Evolutionary conservation across 2,329 filamentous ascomycete genomes (phyloP).

Genomic region (Didymella arachidicola): DNA sequence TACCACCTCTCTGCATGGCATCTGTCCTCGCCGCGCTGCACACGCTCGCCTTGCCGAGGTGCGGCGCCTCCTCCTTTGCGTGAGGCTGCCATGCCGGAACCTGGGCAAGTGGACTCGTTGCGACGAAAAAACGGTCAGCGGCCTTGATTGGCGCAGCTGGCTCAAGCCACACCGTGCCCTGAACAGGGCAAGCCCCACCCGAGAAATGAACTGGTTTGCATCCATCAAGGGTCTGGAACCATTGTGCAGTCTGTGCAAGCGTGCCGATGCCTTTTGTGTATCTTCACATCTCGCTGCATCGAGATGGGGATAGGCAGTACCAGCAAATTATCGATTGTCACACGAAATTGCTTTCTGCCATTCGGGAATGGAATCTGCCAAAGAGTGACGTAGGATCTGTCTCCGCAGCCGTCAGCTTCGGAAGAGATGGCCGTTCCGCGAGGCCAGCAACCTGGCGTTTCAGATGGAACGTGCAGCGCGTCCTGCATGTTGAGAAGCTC

Average conservation of each 20-base stretch:
- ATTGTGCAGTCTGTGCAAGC: slow-evolving; percentile 22
- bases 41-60: slow-evolving; percentile 15
- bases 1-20: not conserved
- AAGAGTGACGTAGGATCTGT: slow-evolving; percentile 4
- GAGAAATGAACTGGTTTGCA: slow-evolving; percentile 24
- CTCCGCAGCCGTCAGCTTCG: not conserved
- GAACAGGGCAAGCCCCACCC: slow-evolving; percentile 16
- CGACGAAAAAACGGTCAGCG: slow-evolving; percentile 13
- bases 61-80: slow-evolving; percentile 12
- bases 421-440: not conserved
- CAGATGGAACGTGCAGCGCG: not conserved
- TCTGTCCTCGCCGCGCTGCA: not conserved
- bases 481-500: not conserved
- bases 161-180: slow-evolving; percentile 25
- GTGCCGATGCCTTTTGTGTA: slow-evolving; percentile 22
- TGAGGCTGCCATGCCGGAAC: slow-evolving; percentile 19
- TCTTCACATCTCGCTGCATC: slow-evolving; percentile 15
- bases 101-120: slow-evolving; percentile 21
- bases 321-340: slow-evolving; percentile 7
- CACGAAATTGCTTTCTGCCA: not conserved
- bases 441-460: not conserved
- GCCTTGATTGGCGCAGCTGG: slow-evolving; percentile 18
- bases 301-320: not conserved
- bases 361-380: not conserved
- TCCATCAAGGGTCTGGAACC: slow-evolving; percentile 19